Base-by-base conservation (phyloP, 2,329 filamentous ascomycete species). In the Lecanicillium sp. region DNA sequence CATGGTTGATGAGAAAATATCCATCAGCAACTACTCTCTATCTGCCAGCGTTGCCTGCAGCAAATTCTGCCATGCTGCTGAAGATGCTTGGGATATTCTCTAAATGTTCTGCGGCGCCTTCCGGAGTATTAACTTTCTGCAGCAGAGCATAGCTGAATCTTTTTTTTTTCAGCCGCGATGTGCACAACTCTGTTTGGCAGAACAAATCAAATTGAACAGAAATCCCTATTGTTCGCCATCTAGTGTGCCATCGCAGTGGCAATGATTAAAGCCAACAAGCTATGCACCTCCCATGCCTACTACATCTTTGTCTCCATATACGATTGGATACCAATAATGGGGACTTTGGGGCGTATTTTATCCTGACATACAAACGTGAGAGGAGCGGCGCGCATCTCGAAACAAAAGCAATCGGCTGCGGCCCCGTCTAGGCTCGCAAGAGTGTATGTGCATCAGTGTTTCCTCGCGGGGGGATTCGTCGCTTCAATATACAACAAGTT, bases 51-150 rank as follows among this genome's bases (percentile, higher is more conserved):
- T 98, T 53, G 91, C 93, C 36, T 98, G 93, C 78, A 96, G 91
- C 81, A 98, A 97, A 69, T 97, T 98, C 75, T 97, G 93, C 70
- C 93, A 98, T 69, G 93, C 91, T 33, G 91, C 90, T 36, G 93
- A 98, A 70, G 93, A 98, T 67, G 85, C 86, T 29, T 98, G 93
- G 93, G 83, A 88, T 63, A 87, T 98, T 58, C 79, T 96, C 61
- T 98, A 83, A 23, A 19, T 23, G 3, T 21, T 14, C 15, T 30
- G 7, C 3, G 12, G 26, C 10, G 7, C 19, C 17, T 27, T 39
- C 19, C 26, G 35, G 19, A 21, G 11, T 15, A 33, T 17, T 17
- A 19, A 20, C 29, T 26, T 27, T 27, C 15, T 27, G 12, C 10
- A 6, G n/a, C 8, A 14, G 17, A 20, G 27, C 17, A 27, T 11